Evolutionary conservation across 73 alveolate genomes (phyloP), one percentile per base, ranked within the genome.

Genomic region (Diophrys sp.): DNA sequence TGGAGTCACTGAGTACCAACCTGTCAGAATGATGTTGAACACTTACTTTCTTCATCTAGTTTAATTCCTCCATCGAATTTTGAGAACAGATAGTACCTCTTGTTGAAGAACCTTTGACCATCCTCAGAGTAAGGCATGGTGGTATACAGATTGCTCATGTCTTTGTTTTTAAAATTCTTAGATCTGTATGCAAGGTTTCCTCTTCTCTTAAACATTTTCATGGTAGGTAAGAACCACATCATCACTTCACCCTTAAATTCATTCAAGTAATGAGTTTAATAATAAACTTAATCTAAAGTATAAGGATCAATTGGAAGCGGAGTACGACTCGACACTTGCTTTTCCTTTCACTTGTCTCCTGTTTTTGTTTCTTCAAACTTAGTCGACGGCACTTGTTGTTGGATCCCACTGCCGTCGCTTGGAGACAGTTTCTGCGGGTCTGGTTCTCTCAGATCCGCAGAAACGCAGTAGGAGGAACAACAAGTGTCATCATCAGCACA

Each of bases 1-100:
- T 2, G 97, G 99, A 23, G 99, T 95, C 11, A 84, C 96, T 54
- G 97, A 90, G 83, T 89, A 95, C 97, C 99, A 95, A 77, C n/a
- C n/a, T n/a, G n/a, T n/a, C n/a, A 30, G 26, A 33, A 11, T 29
- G 44, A 31, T n/a, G 44, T 55, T 57, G 44, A 34, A 67, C 74
- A 69, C n/a, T n/a, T n/a, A n/a, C 98, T 89, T 78, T 93, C 98
- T 69, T 92, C 89, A 79, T 95, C 98, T 78, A 95, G 88, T 78
- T 90, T 73, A 33, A 95, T 90, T 14, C 99, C 99, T 67, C 88
- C 89, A 77, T 95, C 99, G 73, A 78, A 95, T 81, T 90, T 92
- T 23, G 98, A 92, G 82, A 92, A 95, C 68, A 92, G 75, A 86
- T 90, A 91, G 82, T 92, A 92, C 73, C 99, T 91, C 72, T 94